phyloP scores from a whole-genome alignment of 768 basidiomycete species.

The Fomitopsis serialis region DNA sequence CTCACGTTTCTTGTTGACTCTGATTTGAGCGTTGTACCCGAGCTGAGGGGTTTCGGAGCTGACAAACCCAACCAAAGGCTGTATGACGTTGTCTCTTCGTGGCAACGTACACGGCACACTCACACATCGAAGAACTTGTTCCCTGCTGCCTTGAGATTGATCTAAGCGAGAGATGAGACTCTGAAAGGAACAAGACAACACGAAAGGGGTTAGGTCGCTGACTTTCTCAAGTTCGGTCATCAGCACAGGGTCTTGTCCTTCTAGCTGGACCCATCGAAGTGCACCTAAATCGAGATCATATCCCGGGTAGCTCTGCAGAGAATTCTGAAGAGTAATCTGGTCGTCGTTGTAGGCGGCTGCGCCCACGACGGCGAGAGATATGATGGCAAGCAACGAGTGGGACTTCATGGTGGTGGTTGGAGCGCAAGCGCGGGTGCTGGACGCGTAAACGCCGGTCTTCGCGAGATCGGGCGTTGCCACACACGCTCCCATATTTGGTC shows the following conservation, averaged over 20 bases:
- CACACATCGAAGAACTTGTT: constrained; percentile 87
- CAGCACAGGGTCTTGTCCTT: constrained; percentile 63
- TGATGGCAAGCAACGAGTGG: constrained; percentile 37
- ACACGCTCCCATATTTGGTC: neutral
- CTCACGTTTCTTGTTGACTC: constrained; percentile 34
- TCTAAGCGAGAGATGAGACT: constrained; percentile 35
- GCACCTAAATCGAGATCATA: constrained; percentile 71
- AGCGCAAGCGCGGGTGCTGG: neutral
- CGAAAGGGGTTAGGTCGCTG: neutral
- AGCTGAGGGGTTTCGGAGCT: constrained; percentile 76
- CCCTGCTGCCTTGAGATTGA: constrained; percentile 71
- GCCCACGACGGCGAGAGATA: constrained; percentile 36
- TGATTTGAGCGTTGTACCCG: constrained; percentile 35
- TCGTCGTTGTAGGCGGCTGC: constrained; percentile 24
- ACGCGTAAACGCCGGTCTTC: neutral
- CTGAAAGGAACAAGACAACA: neutral
- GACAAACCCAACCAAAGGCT: constrained; percentile 5
- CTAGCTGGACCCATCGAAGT: constrained; percentile 70
- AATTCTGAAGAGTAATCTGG: constrained; percentile 35
- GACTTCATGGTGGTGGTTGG: constrained; percentile 40
- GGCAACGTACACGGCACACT: neutral
- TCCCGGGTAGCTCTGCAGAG: constrained; percentile 39
- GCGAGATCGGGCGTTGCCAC: neutral
- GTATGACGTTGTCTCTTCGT: constrained; percentile 1
- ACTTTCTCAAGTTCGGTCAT: constrained; percentile 92